Conservation (phyloP, 1,139 yeast species). For the Geotrichum aggregatum region DNA sequence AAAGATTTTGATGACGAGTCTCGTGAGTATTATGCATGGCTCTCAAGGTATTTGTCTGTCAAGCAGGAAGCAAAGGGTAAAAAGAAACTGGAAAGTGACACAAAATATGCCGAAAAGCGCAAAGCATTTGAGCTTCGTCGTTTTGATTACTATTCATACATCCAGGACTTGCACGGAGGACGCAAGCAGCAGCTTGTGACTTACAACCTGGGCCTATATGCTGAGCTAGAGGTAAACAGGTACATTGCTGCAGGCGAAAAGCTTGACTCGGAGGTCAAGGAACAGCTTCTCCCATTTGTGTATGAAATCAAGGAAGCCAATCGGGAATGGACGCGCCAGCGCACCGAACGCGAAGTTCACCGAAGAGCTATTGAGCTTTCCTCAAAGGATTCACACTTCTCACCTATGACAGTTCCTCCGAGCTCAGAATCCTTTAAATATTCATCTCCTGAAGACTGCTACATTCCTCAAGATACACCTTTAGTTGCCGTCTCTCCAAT, state of each 20-base stretch:
- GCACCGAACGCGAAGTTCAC: constrained; percentile 42
- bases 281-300: constrained; percentile 35
- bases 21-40: constrained; percentile 70
- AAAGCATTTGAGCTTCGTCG: constrained; percentile 64
- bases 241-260: constrained; percentile 30
- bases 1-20: constrained; percentile 68
- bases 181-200: constrained; percentile 43
- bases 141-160: constrained; percentile 63
- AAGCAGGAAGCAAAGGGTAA: constrained; percentile 48
- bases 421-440: constrained; percentile 6
- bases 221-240: constrained; percentile 36
- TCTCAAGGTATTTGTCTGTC: constrained; percentile 61
- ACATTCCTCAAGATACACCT: neutral
- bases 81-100: constrained; percentile 47
- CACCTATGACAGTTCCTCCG: constrained; percentile 18
- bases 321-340: constrained; percentile 41
- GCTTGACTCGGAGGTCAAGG: constrained; percentile 32
- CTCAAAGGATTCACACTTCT: constrained; percentile 20
- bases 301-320: constrained; percentile 38
- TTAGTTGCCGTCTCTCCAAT: neutral
- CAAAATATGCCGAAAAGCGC: constrained; percentile 56
- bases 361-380: constrained; percentile 40
- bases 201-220: constrained; percentile 40
- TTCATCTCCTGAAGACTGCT: neutral
- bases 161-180: constrained; percentile 57